Evolutionary conservation across 208 protist genomes (phyloP).

Genomic region (Trypanosoma platydactyli): DNA sequence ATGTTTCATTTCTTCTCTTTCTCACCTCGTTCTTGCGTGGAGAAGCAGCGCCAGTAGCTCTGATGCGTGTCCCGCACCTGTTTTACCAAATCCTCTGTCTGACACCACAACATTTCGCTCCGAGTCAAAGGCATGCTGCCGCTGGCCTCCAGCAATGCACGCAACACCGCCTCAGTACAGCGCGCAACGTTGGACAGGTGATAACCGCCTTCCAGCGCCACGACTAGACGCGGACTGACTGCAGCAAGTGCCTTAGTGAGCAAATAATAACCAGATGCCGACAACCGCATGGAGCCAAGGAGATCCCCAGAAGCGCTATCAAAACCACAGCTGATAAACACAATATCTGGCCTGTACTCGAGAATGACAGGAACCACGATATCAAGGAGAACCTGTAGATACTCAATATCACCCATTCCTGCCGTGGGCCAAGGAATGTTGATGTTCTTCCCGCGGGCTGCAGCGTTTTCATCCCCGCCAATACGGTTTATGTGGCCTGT

Average conservation of each 20-base stretch:
- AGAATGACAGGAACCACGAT: conserved; percentile 89
- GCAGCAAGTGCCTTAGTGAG: conserved; percentile 68
- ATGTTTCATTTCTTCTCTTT: neutral
- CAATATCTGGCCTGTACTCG: conserved; percentile 92
- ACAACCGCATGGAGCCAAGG: conserved; percentile 87
- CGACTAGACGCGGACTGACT: conserved; percentile 59
- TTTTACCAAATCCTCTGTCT: conserved; percentile 39
- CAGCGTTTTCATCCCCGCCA: conserved; percentile 46
- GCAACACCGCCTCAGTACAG: conserved; percentile 80
- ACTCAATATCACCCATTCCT: conserved; percentile 93
- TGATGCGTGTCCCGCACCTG: conserved; percentile 37
- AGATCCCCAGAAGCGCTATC: conserved; percentile 94
- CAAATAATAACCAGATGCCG: conserved; percentile 72
- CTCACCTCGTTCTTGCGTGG: neutral
- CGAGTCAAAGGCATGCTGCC: conserved; percentile 32
- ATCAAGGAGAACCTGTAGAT: conserved; percentile 89
- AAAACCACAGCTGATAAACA: conserved; percentile 95
- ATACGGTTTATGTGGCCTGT: conserved; percentile 78
- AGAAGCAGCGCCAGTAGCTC: conserved; percentile 39
- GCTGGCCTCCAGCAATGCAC: conserved; percentile 60
- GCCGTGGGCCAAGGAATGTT: conserved; percentile 92
- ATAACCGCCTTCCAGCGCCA: conserved; percentile 92
- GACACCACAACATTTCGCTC: conserved; percentile 60
- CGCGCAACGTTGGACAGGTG: conserved; percentile 80
- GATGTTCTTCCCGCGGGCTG: conserved; percentile 88